Conservation (phyloP, 148 eudicot genomes). For the Nyssa sinensis region DNA sequence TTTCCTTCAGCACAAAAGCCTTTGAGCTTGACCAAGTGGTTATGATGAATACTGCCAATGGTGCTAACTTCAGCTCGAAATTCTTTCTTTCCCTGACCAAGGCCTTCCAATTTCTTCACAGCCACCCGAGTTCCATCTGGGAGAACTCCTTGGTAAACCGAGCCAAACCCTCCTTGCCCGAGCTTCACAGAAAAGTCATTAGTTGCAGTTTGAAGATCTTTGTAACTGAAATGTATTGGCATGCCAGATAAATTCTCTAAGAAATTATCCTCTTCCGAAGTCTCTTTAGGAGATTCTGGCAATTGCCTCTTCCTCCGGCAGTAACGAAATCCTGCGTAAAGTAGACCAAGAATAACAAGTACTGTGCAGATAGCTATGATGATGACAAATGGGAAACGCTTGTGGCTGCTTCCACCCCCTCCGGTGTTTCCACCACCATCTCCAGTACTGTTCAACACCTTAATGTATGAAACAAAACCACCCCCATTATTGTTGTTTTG, state of each 20-base stretch:
- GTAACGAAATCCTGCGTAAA: constrained; percentile 44
- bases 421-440: constrained; percentile 24
- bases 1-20: constrained; percentile 90
- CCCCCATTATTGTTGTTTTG: constrained; percentile 37
- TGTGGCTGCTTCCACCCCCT: constrained; percentile 25
- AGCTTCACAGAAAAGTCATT: constrained; percentile 62
- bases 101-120: constrained; percentile 84
- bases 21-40: constrained; percentile 73
- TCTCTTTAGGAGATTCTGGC: constrained; percentile 36
- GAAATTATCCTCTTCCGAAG: constrained; percentile 88
- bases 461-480: constrained; percentile 47
- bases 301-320: constrained; percentile 30
- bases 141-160: constrained; percentile 73
- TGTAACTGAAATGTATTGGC: constrained; percentile 80
- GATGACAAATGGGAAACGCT: constrained; percentile 31
- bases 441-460: constrained; percentile 35
- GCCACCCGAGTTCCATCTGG: constrained; percentile 73
- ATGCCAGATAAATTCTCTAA: constrained; percentile 73
- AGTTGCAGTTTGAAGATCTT: constrained; percentile 74
- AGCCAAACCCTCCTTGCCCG: constrained; percentile 97
- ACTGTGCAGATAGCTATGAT: constrained; percentile 49
- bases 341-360: constrained; percentile 41
- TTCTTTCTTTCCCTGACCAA: constrained; percentile 95
- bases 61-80: constrained; percentile 96
- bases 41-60: constrained; percentile 93